Evolutionary conservation across 306 rosid genomes (phyloP).

Genomic region (Crataegus laevigata): DNA sequence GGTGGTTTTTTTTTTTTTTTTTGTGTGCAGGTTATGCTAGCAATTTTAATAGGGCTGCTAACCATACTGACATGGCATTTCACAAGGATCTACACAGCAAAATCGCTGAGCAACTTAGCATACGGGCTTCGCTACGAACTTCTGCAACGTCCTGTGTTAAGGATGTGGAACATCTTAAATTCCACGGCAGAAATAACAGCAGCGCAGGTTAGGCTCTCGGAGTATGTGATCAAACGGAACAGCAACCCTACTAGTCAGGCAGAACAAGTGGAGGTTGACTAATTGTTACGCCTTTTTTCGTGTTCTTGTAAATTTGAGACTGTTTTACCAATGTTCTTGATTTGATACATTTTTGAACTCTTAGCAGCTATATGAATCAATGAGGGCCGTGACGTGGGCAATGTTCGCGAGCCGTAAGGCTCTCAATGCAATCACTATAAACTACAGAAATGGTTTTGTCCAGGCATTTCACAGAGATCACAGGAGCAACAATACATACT

Average conservation of each 20-base stretch:
- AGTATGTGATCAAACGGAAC: conserved; percentile 68
- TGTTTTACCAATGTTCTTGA: not conserved
- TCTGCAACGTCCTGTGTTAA: conserved; percentile 81
- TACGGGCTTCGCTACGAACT: conserved; percentile 89
- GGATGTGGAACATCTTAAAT: conserved; percentile 97
- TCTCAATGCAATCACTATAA: conserved; percentile 86
- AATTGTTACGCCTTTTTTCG: conserved; percentile 1
- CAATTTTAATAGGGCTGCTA: conserved; percentile 82
- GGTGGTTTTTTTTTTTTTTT: conserved; percentile 13
- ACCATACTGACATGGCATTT: conserved; percentile 97
- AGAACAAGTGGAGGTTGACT: conserved; percentile 82
- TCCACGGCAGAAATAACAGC: conserved; percentile 86
- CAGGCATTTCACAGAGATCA: conserved; percentile 95
- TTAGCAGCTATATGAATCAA: conserved; percentile 84
- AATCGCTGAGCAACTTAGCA: conserved; percentile 74
- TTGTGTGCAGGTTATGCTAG: conserved; percentile 74
- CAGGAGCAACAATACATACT: conserved; percentile 75
- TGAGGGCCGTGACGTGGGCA: conserved; percentile 88
- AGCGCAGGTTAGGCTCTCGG: conserved; percentile 81
- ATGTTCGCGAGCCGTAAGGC: conserved; percentile 83
- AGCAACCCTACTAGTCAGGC: conserved; percentile 76
- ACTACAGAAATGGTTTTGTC: conserved; percentile 85
- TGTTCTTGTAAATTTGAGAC: not conserved
- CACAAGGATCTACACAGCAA: conserved; percentile 77
- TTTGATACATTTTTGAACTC: conserved; percentile 17